Conservation (phyloP, 73 alveolate species). For the Paramecium caudatum region DNA sequence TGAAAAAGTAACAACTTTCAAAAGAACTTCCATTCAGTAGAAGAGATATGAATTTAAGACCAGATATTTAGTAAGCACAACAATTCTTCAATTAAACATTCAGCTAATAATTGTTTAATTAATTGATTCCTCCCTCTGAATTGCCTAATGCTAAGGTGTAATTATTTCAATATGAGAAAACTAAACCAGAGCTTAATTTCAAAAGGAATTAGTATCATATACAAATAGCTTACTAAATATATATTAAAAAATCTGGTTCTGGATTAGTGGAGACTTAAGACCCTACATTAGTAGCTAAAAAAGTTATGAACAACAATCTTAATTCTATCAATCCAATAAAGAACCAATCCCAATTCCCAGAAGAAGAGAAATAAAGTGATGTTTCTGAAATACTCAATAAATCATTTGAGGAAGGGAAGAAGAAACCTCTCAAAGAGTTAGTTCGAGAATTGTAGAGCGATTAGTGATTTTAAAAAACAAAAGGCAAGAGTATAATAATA, state of each 20-base stretch:
- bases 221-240: background rate
- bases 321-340: background rate
- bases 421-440: slow-evolving; percentile 12
- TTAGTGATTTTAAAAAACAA: slow-evolving; percentile 11
- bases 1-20: background rate
- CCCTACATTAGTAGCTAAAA: slow-evolving; percentile 51
- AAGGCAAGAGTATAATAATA: slow-evolving; percentile 8
- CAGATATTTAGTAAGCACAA: background rate
- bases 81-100: background rate
- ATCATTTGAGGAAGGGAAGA: background rate
- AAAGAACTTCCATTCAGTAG: background rate
- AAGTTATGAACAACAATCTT: background rate
- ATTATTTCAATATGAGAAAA: background rate
- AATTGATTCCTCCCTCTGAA: background rate
- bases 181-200: background rate
- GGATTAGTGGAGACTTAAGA: slow-evolving; percentile 2
- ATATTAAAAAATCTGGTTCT: background rate
- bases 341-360: slow-evolving; percentile 11
- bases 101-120: background rate
- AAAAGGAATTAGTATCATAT: slow-evolving; percentile 23
- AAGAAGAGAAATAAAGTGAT: slow-evolving; percentile 14
- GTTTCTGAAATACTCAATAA: background rate
- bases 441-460: slow-evolving; percentile 31
- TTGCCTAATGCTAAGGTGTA: background rate
- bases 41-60: slow-evolving; percentile 8